Percentiles rank a stretch among this genome's conserved stretches.
These are phyloP conservation scores for Arthrinium puccinioides DNA, from an alignment of 2,329 filamentous ascomycete species.

Conservation along the genomic window DNA sequence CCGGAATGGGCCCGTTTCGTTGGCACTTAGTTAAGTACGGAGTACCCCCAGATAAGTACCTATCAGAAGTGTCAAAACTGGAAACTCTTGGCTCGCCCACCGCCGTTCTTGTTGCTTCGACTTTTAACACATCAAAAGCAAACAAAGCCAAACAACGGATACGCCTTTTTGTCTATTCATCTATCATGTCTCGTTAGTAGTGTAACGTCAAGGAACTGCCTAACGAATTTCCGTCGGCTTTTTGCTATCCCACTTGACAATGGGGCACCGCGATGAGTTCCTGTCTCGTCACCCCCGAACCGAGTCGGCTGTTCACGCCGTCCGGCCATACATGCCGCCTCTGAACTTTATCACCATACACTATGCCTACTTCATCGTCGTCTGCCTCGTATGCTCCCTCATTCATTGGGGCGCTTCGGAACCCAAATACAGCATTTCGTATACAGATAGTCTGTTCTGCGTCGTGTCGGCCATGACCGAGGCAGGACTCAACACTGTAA, in stretches of 20 bases:
- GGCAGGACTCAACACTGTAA: slow-evolving; percentile 55
- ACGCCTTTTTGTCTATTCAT: too few relatives aligned
- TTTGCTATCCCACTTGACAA: neutral
- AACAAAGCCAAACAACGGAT: too few relatives aligned
- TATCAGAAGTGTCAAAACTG: too few relatives aligned
- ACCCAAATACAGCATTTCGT: slow-evolving; percentile 44
- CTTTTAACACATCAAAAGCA: too few relatives aligned
- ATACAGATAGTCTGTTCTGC: slow-evolving; percentile 60
- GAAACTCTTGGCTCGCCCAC: too few relatives aligned
- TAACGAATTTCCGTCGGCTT: neutral
- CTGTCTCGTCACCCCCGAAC: neutral
- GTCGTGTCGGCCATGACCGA: slow-evolving; percentile 60
- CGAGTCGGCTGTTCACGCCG: slow-evolving; percentile 2
- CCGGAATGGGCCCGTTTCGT: too few relatives aligned
- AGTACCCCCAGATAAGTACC: too few relatives aligned
- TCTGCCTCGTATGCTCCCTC: slow-evolving; percentile 45
- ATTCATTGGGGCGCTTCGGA: slow-evolving; percentile 55
- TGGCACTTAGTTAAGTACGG: too few relatives aligned
- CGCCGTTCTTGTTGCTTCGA: too few relatives aligned
- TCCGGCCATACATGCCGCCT: slow-evolving; percentile 27
- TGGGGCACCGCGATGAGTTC: neutral
- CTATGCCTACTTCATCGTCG: slow-evolving; percentile 57
- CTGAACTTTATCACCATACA: slow-evolving; percentile 59
- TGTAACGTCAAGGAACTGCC: too few relatives aligned
- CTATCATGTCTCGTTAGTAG: too few relatives aligned